Base-by-base conservation (phyloP, 1,284 basidiomycete species). In the Ustilago crameri region DNA sequence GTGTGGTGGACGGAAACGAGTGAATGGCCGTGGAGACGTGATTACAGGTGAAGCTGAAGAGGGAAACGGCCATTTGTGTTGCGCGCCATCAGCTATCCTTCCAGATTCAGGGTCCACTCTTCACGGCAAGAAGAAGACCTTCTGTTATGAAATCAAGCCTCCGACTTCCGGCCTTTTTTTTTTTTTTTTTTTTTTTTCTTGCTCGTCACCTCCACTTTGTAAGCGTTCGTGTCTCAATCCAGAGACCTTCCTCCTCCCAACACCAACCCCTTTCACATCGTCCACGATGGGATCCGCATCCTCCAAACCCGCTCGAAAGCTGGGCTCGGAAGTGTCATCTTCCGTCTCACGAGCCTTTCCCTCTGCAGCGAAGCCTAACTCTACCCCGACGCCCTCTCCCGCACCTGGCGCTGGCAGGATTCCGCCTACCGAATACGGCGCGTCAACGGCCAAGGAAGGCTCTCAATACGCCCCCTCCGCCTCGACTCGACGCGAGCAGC, bases 301-400 rank as follows among this genome's bases (percentile, higher is more conserved):
- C 1, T 75, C 74, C 18, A 75, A 75, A 43, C 74, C 74, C n/a
- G 65, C 62, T 0, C 68, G 69, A 30, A 75, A 68, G 59, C 65
- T 75, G 9, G 74, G 66, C 1, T 62, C 54, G 9, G 47, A 63
- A 23, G 60, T 67, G 0, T 56, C 68, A 9, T 62, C 65, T 26
- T 47, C 73, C 17, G 64, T 71, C 35, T 49, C 64, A 3, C 47
- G 68, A 12, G 26, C 52, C 2, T 51, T 61, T 0, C 60, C 56
- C 3, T 52, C 63, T 20, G 61, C 65, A 23, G 57, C 62, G 24
- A 58, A 55, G 42, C 55, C 54, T 32, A 44, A 47, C 5, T 30
- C 60, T 27, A 27, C 52, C 9, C 24, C 51, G 17, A 18, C 40
- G 20, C n/a, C 51, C 20, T 17, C 43, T n/a, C 8, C 51, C 1